Base-by-base conservation (phyloP, 495 filamentous ascomycete genomes). In the Hypoxylon intermedium region DNA sequence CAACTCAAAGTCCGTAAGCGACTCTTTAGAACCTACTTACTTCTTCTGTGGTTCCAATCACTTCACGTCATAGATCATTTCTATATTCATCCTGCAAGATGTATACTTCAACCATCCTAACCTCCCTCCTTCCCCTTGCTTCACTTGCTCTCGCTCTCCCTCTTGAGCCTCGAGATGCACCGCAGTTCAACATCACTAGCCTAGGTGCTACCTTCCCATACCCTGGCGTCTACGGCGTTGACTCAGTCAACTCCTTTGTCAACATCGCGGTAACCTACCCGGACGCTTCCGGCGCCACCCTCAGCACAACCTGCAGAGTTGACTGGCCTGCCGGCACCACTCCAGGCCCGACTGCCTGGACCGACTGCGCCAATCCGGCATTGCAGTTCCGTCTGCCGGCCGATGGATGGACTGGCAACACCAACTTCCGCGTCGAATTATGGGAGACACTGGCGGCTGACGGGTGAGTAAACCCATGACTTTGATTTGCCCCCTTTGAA, bases 261-360 rank as follows among this genome's bases (percentile, higher is more conserved):
- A 49, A 53, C 24, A 41, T 69, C 23, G 41, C 45, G 33, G 15
- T 92, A 68, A 68, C 71, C 2, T 93, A 93, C 70, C 89, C 89
- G 48, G 90, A 94, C 65, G 80, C 83, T 40, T 89, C 84, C 63
- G 88, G 89, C 37, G 77, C 50, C 15, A 58, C 36, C 12, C 63
- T 69, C 24, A 57, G 6, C 58, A 69, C 67, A 13, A 67, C 63
- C 9, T 69, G 67, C 51, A 53, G 63, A 20, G 44, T 49, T 9
- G 42, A 42, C 18, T 69, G 67, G 67, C 46, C 67, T 3, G 28
- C 28, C 0, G 63, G 63, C 2, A 62, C 45, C 0, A 43, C n/a
- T 18, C 63, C 63, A 3, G 67, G 37, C 5, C 63, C 67, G 0
- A 69, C 58, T 9, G 49, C 40, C 4, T 69, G 67, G 67, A 50